Evolutionary conservation across 2,329 filamentous ascomycete species (phyloP).

Genomic region (Cytospora piceicola): DNA sequence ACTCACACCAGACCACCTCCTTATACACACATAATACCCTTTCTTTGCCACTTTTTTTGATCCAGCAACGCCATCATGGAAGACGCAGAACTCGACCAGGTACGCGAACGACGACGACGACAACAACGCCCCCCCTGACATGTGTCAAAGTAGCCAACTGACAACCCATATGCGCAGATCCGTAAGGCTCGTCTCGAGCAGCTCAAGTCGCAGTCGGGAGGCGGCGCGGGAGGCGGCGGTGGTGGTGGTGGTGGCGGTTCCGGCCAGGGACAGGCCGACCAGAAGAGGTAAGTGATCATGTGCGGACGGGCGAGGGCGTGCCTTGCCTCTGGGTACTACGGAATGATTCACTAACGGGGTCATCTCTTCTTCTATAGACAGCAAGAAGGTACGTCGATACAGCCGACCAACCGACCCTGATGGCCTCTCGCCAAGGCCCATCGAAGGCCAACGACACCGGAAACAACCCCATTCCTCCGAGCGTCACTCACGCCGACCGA

Average conservation of each 20-base stretch:
- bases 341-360: not conserved
- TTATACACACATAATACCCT: not conserved
- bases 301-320: not conserved
- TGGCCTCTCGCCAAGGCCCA: not conserved
- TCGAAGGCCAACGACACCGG: constrained; percentile 1
- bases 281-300: constrained; percentile 60
- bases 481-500: not conserved
- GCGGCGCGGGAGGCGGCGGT: constrained; percentile 46
- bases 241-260: constrained; percentile 50
- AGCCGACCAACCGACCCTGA: not conserved
- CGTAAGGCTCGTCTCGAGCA: constrained; percentile 90
- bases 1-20: not conserved
- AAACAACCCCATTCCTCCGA: not conserved
- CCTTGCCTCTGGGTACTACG: too few relatives aligned
- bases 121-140: not conserved
- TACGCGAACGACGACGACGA: constrained; percentile 10
- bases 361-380: constrained; percentile 39
- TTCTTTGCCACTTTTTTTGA: not conserved
- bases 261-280: constrained; percentile 61
- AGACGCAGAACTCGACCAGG: constrained; percentile 34
- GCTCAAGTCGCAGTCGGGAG: constrained; percentile 74
- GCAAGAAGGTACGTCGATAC: constrained; percentile 47
- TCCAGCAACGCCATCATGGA: constrained; percentile 27
- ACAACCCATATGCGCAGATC: constrained; percentile 60
- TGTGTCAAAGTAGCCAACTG: not conserved